phyloP scores from a whole-genome alignment of 768 basidiomycete species.

The Podaxis sp. region DNA sequence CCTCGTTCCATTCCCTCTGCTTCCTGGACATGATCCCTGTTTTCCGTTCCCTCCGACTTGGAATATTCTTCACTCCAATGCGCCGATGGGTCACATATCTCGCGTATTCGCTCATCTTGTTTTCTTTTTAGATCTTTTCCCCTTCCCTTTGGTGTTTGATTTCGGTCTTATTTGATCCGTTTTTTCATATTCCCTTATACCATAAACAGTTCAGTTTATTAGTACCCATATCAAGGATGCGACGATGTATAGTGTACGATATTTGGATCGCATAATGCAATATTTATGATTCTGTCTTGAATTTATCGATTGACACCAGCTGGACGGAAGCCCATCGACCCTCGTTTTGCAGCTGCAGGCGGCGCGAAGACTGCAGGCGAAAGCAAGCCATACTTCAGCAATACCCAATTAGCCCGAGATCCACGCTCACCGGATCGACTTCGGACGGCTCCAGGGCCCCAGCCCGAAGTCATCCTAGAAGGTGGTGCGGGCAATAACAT shows the following conservation, averaged over 20 bases:
- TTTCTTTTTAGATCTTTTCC: slow-evolving; percentile 14
- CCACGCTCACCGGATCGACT: slow-evolving; percentile 7
- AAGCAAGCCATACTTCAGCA: not conserved
- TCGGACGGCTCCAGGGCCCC: slow-evolving; percentile 2
- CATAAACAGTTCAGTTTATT: slow-evolving; percentile 3
- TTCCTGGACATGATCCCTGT: not conserved
- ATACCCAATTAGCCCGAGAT: not conserved
- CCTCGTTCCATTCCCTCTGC: not conserved
- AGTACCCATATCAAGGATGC: not conserved
- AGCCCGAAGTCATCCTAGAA: slow-evolving; percentile 14
- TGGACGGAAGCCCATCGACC: slow-evolving; percentile 44
- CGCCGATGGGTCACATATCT: not conserved
- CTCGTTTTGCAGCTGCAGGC: slow-evolving; percentile 31
- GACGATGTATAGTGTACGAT: not conserved
- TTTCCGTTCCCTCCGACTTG: not conserved
- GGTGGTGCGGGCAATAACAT: slow-evolving; percentile 40
- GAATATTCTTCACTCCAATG: not conserved
- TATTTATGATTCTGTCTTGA: not conserved
- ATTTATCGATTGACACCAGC: slow-evolving; percentile 23
- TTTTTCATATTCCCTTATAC: slow-evolving; percentile 15
- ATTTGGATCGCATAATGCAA: slow-evolving; percentile 15
- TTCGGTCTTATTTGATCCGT: not conserved
- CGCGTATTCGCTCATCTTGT: not conserved
- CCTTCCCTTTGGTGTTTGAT: slow-evolving; percentile 1
- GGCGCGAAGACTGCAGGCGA: slow-evolving; percentile 40